Percentiles rank a stretch among this genome's conserved stretches.
These are phyloP conservation scores for Dendrobium catenatum DNA, from an alignment of 106 monocot species.

Conservation along the genomic window DNA sequence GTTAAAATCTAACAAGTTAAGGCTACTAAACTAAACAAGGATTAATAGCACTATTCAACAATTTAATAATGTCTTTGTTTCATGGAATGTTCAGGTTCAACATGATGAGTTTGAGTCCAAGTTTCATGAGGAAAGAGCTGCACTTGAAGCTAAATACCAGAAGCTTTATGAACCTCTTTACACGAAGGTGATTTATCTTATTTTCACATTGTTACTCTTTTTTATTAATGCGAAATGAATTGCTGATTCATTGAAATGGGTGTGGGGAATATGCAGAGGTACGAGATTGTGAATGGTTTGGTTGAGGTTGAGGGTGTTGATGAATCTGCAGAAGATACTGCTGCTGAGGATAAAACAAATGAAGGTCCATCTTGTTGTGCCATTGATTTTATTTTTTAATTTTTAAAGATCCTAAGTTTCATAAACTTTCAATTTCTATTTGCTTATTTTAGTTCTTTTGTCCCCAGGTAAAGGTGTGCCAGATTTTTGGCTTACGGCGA, in stretches of 20 bases:
- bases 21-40: not conserved
- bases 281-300: conserved; percentile 45
- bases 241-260: not conserved
- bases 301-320: conserved; percentile 37
- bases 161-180: conserved; percentile 49
- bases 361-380: conserved; percentile 19
- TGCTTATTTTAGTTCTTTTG: not conserved
- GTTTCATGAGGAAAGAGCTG: conserved; percentile 46
- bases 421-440: not conserved
- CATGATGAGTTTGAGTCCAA: conserved; percentile 51
- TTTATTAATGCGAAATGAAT: not conserved
- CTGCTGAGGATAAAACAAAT: conserved; percentile 15
- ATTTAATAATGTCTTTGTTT: not conserved
- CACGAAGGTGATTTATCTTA: conserved; percentile 22
- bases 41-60: not conserved
- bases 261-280: conserved; percentile 22
- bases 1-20: not conserved
- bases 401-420: not conserved
- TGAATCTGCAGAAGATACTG: conserved; percentile 11
- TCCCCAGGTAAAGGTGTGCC: conserved; percentile 49
- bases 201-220: not conserved
- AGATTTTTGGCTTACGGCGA: conserved; percentile 55
- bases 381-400: too few relatives aligned
- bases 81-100: conserved; percentile 16
- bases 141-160: conserved; percentile 48